Base-by-base conservation (phyloP, 495 filamentous ascomycete species). In the Viridothelium virens region DNA sequence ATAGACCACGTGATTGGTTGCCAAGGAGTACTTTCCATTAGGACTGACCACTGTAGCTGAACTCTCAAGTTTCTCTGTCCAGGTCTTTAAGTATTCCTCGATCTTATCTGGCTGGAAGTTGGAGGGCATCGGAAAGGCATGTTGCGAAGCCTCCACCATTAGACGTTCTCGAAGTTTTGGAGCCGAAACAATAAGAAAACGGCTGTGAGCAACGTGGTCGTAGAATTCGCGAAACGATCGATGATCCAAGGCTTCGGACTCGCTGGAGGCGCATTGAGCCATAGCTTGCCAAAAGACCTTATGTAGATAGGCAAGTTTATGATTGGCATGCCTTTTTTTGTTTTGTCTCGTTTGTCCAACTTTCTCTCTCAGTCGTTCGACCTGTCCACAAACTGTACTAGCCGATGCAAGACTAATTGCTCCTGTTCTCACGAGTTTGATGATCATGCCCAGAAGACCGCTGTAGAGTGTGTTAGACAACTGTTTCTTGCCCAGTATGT, bases 111-210 rank as follows among this genome's bases (percentile, higher is more conserved):
- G 5, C 31, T 36, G 5, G 31, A 59, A 7, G 14, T 34, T 3
- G 3, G 7, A 6, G 7, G 53, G 53, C 5, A 5, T 59, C 14
- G 53, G 53, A 36, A 59, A 59, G 7, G 53, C 53, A 34, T 7
- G 25, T 59, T 59, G 53, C 7, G 18, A 33, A n/a, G 36, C 53
- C 14, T 59, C 53, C 36, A 4, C 14, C 53, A 59, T 33, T 18
- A 59, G 53, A 36, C 53, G 53, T 36, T 59, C 53, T 7, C 53
- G 53, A 59, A 59, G 53, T 31, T 59, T 59, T 3, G 53, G 31
- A 36, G 53, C 53, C 10, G 25, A 59, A 9, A 36, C 53, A 36
- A 34, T 33, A 11, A 59, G 53, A 14, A 59, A 59, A 4, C 53
- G 53, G 36, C 53, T 59, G 53, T 36, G 33, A 5, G 6, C 18